Conservation (phyloP, 2,329 filamentous ascomycete genomes). For the Penicillium sp. region DNA sequence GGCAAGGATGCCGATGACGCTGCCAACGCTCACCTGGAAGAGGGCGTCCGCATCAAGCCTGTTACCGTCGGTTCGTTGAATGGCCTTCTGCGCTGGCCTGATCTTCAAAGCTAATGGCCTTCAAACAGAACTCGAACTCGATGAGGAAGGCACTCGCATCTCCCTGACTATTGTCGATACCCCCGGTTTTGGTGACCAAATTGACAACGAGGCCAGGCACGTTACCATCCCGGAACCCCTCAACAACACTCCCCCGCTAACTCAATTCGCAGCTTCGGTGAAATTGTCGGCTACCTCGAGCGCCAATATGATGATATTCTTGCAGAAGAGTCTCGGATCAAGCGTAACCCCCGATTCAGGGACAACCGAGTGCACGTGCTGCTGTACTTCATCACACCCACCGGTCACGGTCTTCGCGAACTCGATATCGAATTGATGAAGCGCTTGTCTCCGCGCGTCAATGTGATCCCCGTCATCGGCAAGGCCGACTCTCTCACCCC, state of each 20-base stretch:
- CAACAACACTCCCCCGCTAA: constrained; percentile 19
- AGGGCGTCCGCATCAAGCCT: constrained; percentile 97
- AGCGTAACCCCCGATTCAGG: constrained; percentile 99
- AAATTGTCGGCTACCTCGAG: constrained; percentile 97
- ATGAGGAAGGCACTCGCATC: constrained; percentile 97
- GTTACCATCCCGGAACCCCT: constrained; percentile 18
- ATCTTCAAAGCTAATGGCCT: constrained; percentile 11
- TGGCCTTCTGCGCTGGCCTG: constrained; percentile 1
- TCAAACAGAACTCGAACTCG: constrained; percentile 82
- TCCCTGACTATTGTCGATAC: constrained; percentile 98
- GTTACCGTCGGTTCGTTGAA: constrained; percentile 81
- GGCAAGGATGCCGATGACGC: constrained; percentile 93
- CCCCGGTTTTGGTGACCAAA: constrained; percentile 95
- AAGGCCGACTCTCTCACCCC: constrained; percentile 97
- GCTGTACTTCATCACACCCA: constrained; percentile 98
- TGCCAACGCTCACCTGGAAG: constrained; percentile 80
- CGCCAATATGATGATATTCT: constrained; percentile 99
- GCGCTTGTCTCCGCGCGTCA: constrained; percentile 93
- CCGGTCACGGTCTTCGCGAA: constrained; percentile 94
- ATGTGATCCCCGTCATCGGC: constrained; percentile 97
- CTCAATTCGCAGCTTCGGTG: constrained; percentile 65
- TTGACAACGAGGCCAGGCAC: constrained; percentile 97
- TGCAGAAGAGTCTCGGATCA: constrained; percentile 98
- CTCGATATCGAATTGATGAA: constrained; percentile 99
- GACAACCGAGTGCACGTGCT: constrained; percentile 98